Base-by-base conservation (phyloP, 805 yeast species). In the Saturnispora mendoncae region DNA sequence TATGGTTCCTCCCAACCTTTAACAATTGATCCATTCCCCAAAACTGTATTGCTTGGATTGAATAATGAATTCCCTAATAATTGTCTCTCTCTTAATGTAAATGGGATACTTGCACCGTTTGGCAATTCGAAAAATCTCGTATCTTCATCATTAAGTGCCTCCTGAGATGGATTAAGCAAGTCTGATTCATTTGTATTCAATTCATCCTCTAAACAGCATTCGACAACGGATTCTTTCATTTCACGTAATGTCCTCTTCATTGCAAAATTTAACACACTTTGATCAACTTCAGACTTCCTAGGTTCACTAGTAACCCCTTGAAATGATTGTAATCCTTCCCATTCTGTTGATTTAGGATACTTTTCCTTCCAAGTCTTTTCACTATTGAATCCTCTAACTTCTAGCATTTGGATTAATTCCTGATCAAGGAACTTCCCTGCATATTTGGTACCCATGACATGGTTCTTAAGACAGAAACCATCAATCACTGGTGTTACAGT, bases 401-500 rank as follows among this genome's bases (percentile, higher is more conserved):
- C 46, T 23, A 80, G 56, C 30, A 65, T 56, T 43, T 68, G 72
- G 27, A 50, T 47, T 19, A 80, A 58, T 48, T 76, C 79, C 47
- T 72, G 71, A 49, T 72, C 71, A 38, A 87, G 54, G 51, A 69
- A 85, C 39, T 64, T 66, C 9, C 97, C 96, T 1, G 86, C 84
- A 51, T 78, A 77, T 47, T 71, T 76, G 2, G 94, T 84, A 52
- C 76, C 78, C 64, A 70, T 74, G 13, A 78, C 82, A 51, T 78
- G 80, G 49, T 75, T 80, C 35, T 81, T 69, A 43, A 84, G 62
- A 35, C 86, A 80, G 61, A 81, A 74, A 19, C 94, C 94, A 61
- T 82, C 95, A 45, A 80, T 76, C 17, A 83, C 86, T 2, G 88
- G 95, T 4, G 92, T 80, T 1, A 79, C 88, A 46, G 85, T 76